Base-by-base conservation (phyloP, 2,329 filamentous ascomycete genomes). In the Nannizziopsis arthrosporioides region DNA sequence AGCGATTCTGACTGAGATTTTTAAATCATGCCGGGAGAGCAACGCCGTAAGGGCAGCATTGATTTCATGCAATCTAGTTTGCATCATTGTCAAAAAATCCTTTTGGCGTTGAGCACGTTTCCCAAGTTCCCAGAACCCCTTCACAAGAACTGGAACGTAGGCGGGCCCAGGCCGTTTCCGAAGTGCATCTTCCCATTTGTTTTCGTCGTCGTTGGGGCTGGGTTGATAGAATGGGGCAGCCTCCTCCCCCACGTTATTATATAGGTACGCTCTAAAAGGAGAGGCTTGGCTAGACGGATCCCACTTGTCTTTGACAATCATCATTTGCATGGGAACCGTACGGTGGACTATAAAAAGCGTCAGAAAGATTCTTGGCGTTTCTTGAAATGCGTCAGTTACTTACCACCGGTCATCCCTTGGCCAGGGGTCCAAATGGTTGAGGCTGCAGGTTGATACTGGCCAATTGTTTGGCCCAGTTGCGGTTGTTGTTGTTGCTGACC, bases 161-260 rank as follows among this genome's bases (percentile, higher is more conserved):
- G 72, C 72, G 22, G 73, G 66, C 34, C 66, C 70, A 0, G 79
- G 79, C 55, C 79, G 74, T 55, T 77, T 73, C 31, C 73, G 70
- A 40, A 82, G 62, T 12, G 79, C 79, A 54, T 80, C 76, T 57
- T 82, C 79, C 78, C 78, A 82, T 58, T 77, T 77, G 42, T 69
- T 66, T 53, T 76, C 74, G 52, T 81, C 75, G 52, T 82, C 79
- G 46, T 73, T 69, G 2, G 70, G 62, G 7, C 71, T 67, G 2
- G 77, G 77, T 51, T 76, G 73, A 61, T 76, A 82, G 66, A 79
- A 81, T 6, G 78, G 76, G 1, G 75, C 77, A 50, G 72, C 65
- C 14, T 77, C 75, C 40, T 78, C 72, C 41, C 73, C 70, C 44
- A 80, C 77, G 14, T 74, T 66, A 59, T 81, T 81, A 63, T 82